phyloP scores from a whole-genome alignment of 2,329 filamentous ascomycete genomes.

The Aureobasidium lini region DNA sequence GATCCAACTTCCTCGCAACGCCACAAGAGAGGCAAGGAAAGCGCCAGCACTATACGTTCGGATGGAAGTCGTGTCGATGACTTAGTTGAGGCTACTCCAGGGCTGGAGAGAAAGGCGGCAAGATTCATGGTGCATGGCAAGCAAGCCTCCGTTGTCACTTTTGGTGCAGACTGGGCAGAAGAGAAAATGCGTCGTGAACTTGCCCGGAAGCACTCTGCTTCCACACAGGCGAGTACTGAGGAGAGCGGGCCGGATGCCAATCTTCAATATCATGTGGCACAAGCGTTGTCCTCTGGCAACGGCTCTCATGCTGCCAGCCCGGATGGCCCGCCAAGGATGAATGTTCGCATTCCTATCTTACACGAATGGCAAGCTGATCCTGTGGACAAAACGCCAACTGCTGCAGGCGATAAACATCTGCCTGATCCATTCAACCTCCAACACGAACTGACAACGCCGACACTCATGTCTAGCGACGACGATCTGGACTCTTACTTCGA shows the following conservation, averaged over 20 bases:
- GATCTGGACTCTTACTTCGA: slow-evolving; percentile 13
- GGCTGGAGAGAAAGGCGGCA: slow-evolving; percentile 68
- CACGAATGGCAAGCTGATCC: slow-evolving; percentile 2
- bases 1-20: slow-evolving; percentile 47
- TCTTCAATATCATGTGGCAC: slow-evolving; percentile 1
- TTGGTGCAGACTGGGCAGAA: slow-evolving; percentile 81
- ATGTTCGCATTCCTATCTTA: not conserved
- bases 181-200: slow-evolving; percentile 28
- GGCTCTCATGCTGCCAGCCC: not conserved
- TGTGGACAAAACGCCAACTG: slow-evolving; percentile 1
- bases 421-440: not conserved
- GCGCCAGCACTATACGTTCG: slow-evolving; percentile 47
- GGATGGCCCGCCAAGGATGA: not conserved
- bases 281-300: not conserved
- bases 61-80: slow-evolving; percentile 44
- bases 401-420: not conserved
- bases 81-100: slow-evolving; percentile 50
- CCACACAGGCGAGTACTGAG: not conserved
- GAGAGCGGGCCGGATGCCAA: slow-evolving; percentile 10
- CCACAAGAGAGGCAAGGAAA: slow-evolving; percentile 70
- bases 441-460: not conserved
- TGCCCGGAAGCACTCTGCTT: not conserved
- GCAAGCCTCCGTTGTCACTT: slow-evolving; percentile 95
- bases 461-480: slow-evolving; percentile 4
- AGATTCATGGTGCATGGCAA: slow-evolving; percentile 97